Conservation (phyloP, 1,139 yeast genomes). For the Nakaseomyces delphensis region DNA sequence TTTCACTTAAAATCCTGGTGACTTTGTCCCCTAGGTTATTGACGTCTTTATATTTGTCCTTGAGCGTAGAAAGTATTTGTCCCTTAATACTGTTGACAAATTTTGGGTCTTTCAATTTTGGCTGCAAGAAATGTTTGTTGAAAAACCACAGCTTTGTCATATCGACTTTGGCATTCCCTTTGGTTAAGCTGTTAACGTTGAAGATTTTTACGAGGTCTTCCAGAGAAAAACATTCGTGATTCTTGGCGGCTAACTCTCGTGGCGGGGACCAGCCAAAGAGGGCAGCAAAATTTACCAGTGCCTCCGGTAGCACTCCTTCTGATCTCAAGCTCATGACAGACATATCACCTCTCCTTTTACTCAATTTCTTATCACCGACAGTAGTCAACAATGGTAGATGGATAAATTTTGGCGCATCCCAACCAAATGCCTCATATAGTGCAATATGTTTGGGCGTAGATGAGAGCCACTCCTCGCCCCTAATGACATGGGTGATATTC, state of each 20-base stretch:
- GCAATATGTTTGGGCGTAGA: conserved; percentile 94
- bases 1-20: conserved; percentile 20
- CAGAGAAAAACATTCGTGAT: conserved; percentile 55
- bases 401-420: conserved; percentile 73
- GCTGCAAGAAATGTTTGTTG: conserved; percentile 56
- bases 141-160: conserved; percentile 64
- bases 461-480: conserved; percentile 98
- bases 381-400: conserved; percentile 86
- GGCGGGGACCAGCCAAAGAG: conserved; percentile 93
- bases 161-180: conserved; percentile 89
- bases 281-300: conserved; percentile 78
- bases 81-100: neutral
- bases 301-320: conserved; percentile 73
- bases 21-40: conserved; percentile 15
- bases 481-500: conserved; percentile 84
- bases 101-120: conserved; percentile 31
- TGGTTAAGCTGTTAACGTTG: conserved; percentile 62
- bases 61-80: conserved; percentile 9
- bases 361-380: conserved; percentile 63
- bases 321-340: conserved; percentile 54
- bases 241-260: conserved; percentile 42
- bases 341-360: conserved; percentile 78
- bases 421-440: conserved; percentile 74
- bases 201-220: conserved; percentile 42
- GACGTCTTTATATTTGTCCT: conserved; percentile 12